Evolutionary conservation across 2,329 filamentous ascomycete genomes (phyloP).

Genomic region (Colletotrichum melonis): DNA sequence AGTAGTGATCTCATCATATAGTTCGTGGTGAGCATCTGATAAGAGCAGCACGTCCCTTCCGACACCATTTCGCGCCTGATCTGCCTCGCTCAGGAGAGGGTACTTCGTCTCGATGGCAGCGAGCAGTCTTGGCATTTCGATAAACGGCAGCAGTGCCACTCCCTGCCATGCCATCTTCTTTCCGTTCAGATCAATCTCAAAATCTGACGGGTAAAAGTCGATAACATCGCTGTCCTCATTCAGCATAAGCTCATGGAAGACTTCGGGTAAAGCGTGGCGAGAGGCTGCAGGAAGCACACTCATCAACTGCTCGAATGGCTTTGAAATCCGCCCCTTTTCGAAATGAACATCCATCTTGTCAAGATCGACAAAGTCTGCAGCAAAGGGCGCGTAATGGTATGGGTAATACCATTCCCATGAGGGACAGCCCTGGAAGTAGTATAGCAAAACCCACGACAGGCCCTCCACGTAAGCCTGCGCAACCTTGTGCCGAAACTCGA

Average conservation of each 20-base stretch:
- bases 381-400: conserved; percentile 98
- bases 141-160: conserved; percentile 92
- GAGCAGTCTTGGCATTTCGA: conserved; percentile 89
- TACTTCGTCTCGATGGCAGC: conserved; percentile 87
- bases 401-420: conserved; percentile 99
- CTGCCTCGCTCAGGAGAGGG: conserved; percentile 80
- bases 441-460: conserved; percentile 92
- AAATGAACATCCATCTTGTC: conserved; percentile 84
- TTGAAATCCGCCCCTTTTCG: conserved; percentile 85
- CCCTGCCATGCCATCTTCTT: conserved; percentile 99
- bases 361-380: conserved; percentile 90
- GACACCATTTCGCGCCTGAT: conserved; percentile 80
- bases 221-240: conserved; percentile 90
- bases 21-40: conserved; percentile 79
- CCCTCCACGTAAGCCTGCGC: conserved; percentile 94
- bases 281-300: conserved; percentile 95
- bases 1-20: conserved; percentile 86
- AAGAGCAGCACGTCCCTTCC: conserved; percentile 87
- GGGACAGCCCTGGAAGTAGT: conserved; percentile 98
- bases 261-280: conserved; percentile 86
- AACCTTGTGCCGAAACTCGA: conserved; percentile 89
- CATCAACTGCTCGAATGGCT: conserved; percentile 97
- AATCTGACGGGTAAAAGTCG: conserved; percentile 97
- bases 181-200: conserved; percentile 92
- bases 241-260: conserved; percentile 93